Evolutionary conservation across 306 rosid species (phyloP).

Genomic region (Neltuma alba): DNA sequence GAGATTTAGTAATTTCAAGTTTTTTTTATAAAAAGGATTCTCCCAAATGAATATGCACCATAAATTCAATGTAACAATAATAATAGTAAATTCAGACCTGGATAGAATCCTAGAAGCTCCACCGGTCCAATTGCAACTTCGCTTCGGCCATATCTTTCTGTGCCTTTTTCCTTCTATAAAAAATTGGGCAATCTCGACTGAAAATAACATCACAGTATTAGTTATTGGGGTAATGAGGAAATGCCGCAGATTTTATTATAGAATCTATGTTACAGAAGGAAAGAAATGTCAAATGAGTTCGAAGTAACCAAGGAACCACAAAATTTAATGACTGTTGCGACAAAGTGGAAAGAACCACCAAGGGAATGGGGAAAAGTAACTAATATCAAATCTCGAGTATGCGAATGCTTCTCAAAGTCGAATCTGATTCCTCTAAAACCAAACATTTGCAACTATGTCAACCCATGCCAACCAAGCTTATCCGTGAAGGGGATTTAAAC

Average conservation of each 20-base stretch:
- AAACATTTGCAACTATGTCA: conserved; percentile 2
- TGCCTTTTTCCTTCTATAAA: conserved; percentile 90
- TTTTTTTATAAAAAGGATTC: too few species aligned
- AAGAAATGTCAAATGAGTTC: background rate
- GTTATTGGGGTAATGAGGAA: conserved; percentile 4
- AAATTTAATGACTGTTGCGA: conserved; percentile 13
- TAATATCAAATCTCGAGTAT: conserved; percentile 3
- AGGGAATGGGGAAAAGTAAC: background rate
- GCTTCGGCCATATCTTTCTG: conserved; percentile 99
- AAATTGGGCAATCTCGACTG: conserved; percentile 98
- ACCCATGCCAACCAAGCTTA: conserved; percentile 22
- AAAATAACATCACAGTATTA: conserved; percentile 37
- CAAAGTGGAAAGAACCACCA: background rate
- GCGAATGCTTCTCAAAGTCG: background rate
- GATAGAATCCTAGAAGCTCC: conserved; percentile 64
- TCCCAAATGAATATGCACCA: too few species aligned
- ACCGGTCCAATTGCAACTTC: conserved; percentile 77
- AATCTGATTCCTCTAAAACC: conserved; percentile 3
- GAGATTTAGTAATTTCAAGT: too few species aligned
- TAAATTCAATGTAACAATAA: background rate
- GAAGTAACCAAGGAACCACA: conserved; percentile 21
- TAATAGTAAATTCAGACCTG: conserved; percentile 32
- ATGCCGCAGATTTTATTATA: conserved; percentile 1
- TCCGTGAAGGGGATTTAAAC: background rate
- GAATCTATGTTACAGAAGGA: background rate